Conservation (phyloP, 2,329 filamentous ascomycete genomes). For the Fusarium bulbicola region DNA sequence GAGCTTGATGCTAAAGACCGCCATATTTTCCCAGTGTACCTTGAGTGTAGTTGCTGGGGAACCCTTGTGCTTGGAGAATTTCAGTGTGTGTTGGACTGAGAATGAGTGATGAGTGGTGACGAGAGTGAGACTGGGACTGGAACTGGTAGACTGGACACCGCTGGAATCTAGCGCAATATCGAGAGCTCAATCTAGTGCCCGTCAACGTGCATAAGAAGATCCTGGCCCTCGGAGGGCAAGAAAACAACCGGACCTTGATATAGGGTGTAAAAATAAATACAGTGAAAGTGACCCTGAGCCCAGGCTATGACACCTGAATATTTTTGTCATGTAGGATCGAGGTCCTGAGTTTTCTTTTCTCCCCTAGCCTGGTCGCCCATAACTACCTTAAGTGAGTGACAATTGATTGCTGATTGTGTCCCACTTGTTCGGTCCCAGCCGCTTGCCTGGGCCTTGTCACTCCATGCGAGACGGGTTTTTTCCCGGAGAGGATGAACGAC, state of each 20-base stretch:
- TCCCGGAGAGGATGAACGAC: neutral
- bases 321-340: no score
- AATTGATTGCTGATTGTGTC: constrained; percentile 15
- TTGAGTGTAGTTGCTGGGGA: neutral
- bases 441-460: constrained; percentile 8
- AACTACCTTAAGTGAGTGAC: neutral
- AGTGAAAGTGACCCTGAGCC: no score
- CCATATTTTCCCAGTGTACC: neutral
- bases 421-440: constrained; percentile 21
- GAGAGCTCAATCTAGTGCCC: constrained; percentile 25
- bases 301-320: no score
- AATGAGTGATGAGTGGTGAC: constrained; percentile 11
- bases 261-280: no score
- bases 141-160: neutral
- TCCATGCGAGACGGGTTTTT: neutral
- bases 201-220: constrained; percentile 10
- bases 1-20: neutral
- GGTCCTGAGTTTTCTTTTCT: no score
- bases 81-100: constrained; percentile 1
- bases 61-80: constrained; percentile 15
- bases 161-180: constrained; percentile 26
- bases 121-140: constrained; percentile 1
- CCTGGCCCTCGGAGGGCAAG: neutral
- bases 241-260: no score
- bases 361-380: neutral